Conservation (phyloP, 2,329 filamentous ascomycete species). For the Penicillium sp. region DNA sequence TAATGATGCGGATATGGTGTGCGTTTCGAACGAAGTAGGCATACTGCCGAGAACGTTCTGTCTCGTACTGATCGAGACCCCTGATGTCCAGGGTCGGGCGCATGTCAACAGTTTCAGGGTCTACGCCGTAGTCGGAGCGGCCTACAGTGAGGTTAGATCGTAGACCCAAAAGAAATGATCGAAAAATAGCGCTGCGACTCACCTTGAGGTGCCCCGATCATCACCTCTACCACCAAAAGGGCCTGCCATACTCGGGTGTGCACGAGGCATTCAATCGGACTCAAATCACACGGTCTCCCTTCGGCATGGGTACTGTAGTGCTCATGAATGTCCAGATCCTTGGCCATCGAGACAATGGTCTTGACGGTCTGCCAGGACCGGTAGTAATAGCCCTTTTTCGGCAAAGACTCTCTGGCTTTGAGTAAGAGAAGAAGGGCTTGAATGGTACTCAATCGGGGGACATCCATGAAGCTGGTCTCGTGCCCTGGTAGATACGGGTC, state of each 20-base stretch:
- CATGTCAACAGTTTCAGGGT: constrained; percentile 73
- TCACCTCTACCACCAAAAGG: constrained; percentile 79
- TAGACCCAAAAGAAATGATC: neutral
- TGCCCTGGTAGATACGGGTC: constrained; percentile 61
- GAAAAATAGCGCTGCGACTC: constrained; percentile 19
- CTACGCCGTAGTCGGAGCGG: constrained; percentile 74
- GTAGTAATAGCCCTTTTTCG: constrained; percentile 93
- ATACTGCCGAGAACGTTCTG: constrained; percentile 77
- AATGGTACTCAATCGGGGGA: constrained; percentile 84
- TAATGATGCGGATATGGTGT: constrained; percentile 74
- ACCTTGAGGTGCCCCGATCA: constrained; percentile 95
- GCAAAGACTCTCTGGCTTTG: constrained; percentile 87
- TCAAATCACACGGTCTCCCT: constrained; percentile 67
- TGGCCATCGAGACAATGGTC: constrained; percentile 87
- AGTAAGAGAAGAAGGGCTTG: constrained; percentile 84
- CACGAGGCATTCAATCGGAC: constrained; percentile 71
- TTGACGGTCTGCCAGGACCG: constrained; percentile 96
- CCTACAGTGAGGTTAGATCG: constrained; percentile 48
- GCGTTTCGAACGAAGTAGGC: constrained; percentile 76
- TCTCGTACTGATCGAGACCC: constrained; percentile 72
- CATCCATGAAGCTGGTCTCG: constrained; percentile 89
- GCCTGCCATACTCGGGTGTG: constrained; percentile 90
- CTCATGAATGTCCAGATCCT: constrained; percentile 85
- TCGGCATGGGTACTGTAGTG: constrained; percentile 76
- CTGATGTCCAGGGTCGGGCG: constrained; percentile 61